Base-by-base conservation (phyloP, 305 asterid genomes). In the Caryopteris hybrid region DNA sequence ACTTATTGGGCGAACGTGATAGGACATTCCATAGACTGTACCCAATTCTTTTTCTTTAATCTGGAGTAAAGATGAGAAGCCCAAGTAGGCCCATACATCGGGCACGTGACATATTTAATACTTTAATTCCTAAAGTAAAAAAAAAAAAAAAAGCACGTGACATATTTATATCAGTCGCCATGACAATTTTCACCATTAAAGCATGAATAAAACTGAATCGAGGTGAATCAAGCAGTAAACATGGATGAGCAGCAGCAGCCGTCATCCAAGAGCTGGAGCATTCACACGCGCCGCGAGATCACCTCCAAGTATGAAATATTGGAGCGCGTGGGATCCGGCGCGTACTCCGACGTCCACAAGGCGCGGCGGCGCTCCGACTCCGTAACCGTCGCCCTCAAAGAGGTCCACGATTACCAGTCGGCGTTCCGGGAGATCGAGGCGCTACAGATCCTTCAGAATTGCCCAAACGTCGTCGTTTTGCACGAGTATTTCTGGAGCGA, bases 221-320 rank as follows among this genome's bases (percentile, higher is more conserved):
- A 31, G 18, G 5, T 65, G 18, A 1, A 58, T 18, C 12, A 39
- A 22, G 34, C 31, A 23, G 66, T 34, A 47, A 17, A 4, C 45
- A 79, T 68, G 76, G 76, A 68, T 45, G 68, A 21, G 51, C 61
- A 74, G 42, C 60, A 45, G 48, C 68, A 76, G 34, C 85, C 89
- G 4, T 67, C 80, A n/a, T 68, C 85, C 23, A 92, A 89, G 86
- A 89, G 98, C 84, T 92, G 99, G 99, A 94, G 99, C 91, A 91
- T 94, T 82, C 82, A 91, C 82, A 86, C 88, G 71, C 96, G 97
- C 55, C 79, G 76, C 13, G 95, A 91, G 56, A 85, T 94, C 84
- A 86, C 82, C 64, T 43, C 84, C 1, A 94, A 91, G 72, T 94
- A 89, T 78, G 82, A 87, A 73, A 85, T 94, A 72, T 68, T 76